phyloP scores from a whole-genome alignment of 495 filamentous ascomycete genomes.

The Baudoinia panamericana region DNA sequence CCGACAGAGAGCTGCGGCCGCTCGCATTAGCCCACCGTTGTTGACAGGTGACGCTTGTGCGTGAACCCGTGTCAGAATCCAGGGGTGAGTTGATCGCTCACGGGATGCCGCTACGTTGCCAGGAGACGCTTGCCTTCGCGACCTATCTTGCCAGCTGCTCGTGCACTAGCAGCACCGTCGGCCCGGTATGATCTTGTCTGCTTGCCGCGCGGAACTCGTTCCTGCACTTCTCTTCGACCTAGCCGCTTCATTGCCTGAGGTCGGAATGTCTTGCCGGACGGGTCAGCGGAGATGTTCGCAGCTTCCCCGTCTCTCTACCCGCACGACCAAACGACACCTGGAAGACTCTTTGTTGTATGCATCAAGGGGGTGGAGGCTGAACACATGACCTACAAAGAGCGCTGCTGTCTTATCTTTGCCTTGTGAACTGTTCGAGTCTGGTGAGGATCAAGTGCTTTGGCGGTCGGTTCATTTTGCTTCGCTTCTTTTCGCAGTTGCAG shows the following conservation, averaged over 20 bases:
- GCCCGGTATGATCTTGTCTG: neutral
- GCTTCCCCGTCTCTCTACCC: conserved; percentile 4
- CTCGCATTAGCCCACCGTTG: conserved; percentile 1
- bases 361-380: neutral
- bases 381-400: too few relatives aligned
- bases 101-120: neutral
- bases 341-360: neutral
- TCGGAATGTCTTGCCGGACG: neutral
- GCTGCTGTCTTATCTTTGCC: too few relatives aligned
- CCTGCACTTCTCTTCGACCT: too few relatives aligned
- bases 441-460: too few relatives aligned
- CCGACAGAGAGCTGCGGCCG: neutral
- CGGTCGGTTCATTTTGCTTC: too few relatives aligned
- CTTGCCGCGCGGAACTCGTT: neutral
- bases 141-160: neutral
- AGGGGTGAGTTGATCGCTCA: neutral
- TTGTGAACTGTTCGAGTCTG: too few relatives aligned
- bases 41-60: conserved; percentile 2
- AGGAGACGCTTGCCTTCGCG: neutral
- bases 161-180: neutral
- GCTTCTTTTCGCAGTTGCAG: too few relatives aligned
- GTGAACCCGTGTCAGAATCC: neutral
- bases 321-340: neutral
- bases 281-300: neutral
- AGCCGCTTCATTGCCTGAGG: neutral